Evolutionary conservation across 805 yeast genomes (phyloP), one percentile per base, ranked within the genome.

Genomic region (Saturnispora diversa): DNA sequence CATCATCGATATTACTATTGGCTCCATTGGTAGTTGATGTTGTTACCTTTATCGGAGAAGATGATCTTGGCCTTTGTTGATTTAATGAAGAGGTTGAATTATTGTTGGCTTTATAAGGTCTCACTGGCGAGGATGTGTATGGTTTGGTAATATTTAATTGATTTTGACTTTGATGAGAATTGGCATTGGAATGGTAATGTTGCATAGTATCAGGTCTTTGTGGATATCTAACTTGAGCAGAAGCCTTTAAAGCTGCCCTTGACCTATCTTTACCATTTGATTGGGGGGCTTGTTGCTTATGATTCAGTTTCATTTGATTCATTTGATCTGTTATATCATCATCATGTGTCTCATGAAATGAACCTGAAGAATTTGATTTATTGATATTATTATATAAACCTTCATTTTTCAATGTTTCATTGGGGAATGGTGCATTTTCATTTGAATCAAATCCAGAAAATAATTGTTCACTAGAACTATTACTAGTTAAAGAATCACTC

Each of bases 231-330:
- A 59, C 64, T 7, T 56, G 56, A 1, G 62, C 60, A 0, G 63
- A 59, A 2, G 56, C 59, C 38, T 58, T 48, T 30, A 59, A 44
- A 2, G 64, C 64, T 12, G 59, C 56, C 33, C 47, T 52, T 1
- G 62, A 54, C 21, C 64, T 43, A 22, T 58, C 61, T 6, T 60
- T 54, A 6, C 59, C 46, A 1, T 54, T 43, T n/a, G n/a, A n/a
- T n/a, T n/a, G n/a, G n/a, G n/a, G n/a, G 3, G n/a, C 31, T 17
- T 40, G 50, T 41, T n/a, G 35, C 35, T 6, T 26, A 11, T 40
- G 49, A n/a, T 43, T 33, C 35, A 19, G 19, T 22, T 32, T 43
- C 50, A 25, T 35, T 42, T 13, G 42, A 12, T 11, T 35, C 39
- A 36, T 33, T 21, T 35, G 34, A 29, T 39, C 42, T 3, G 20